Conservation (phyloP, 2,329 filamentous ascomycete genomes). For the Fusarium secorum region DNA sequence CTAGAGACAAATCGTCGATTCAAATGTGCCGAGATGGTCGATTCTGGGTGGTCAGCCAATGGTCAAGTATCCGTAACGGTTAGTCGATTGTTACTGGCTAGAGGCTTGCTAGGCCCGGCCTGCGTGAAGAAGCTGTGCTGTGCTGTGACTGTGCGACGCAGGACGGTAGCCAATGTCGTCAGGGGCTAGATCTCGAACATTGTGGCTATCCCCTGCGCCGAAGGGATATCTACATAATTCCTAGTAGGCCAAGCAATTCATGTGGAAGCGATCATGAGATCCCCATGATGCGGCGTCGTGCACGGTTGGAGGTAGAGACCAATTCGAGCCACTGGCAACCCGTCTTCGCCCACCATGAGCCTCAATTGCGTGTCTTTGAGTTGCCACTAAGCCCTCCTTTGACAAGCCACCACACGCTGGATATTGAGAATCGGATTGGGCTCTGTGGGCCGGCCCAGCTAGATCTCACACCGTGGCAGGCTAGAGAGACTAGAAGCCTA, state of each 20-base stretch:
- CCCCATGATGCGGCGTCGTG: conserved; percentile 41
- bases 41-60: conserved; percentile 11
- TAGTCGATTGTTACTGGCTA: conserved; percentile 18
- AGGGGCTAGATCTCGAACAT: conserved; percentile 35
- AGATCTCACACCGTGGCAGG: conserved; percentile 29
- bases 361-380: not conserved
- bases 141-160: conserved; percentile 8
- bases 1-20: conserved; percentile 27
- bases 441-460: conserved; percentile 5
- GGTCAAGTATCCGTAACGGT: conserved; percentile 14
- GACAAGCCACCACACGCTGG: conserved; percentile 15
- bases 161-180: conserved; percentile 27
- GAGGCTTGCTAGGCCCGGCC: not conserved
- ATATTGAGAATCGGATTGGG: conserved; percentile 7
- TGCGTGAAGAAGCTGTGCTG: conserved; percentile 6
- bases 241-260: conserved; percentile 23
- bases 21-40: conserved; percentile 1
- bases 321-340: conserved; percentile 14
- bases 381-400: conserved; percentile 7
- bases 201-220: not conserved
- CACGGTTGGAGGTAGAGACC: conserved; percentile 33
- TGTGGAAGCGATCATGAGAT: conserved; percentile 39
- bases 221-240: conserved; percentile 17
- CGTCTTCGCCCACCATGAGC: conserved; percentile 17
- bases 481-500: conserved; percentile 33